Conservation (phyloP, 805 yeast genomes). For the Lipomyces yamanashiensis region DNA sequence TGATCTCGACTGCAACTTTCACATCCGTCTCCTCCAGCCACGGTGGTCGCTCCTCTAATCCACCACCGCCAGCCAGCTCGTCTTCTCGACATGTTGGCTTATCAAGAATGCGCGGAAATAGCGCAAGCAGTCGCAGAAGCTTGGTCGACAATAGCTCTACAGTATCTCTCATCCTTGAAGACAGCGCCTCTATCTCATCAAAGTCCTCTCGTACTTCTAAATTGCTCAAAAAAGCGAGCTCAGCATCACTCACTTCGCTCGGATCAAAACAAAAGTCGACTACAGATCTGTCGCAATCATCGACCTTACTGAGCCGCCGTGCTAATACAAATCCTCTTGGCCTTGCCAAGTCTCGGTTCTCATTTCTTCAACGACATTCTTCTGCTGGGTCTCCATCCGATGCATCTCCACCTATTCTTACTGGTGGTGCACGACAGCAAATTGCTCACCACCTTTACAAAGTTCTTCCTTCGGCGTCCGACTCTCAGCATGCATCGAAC, state of each 20-base stretch:
- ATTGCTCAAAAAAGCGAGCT: slow-evolving; percentile 23
- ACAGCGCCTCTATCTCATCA: slow-evolving; percentile 4
- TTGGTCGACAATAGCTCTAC: slow-evolving; percentile 15
- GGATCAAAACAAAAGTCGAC: slow-evolving; percentile 15
- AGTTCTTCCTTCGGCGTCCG: slow-evolving; percentile 15
- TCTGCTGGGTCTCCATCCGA: slow-evolving; percentile 7
- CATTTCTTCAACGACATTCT: slow-evolving; percentile 19
- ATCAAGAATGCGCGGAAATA: slow-evolving; percentile 10
- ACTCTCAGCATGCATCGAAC: neutral
- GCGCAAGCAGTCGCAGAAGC: slow-evolving; percentile 16
- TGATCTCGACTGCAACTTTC: slow-evolving; percentile 27
- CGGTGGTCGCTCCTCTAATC: slow-evolving; percentile 1
- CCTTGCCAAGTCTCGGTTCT: slow-evolving; percentile 23
- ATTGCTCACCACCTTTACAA: slow-evolving; percentile 18
- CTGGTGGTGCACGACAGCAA: slow-evolving; percentile 27
- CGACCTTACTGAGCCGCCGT: slow-evolving; percentile 15
- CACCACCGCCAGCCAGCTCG: neutral
- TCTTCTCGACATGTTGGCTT: slow-evolving; percentile 5
- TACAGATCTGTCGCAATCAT: neutral
- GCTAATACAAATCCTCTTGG: slow-evolving; percentile 7
- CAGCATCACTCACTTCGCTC: slow-evolving; percentile 24
- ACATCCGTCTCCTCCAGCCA: slow-evolving; percentile 22
- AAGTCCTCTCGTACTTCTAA: slow-evolving; percentile 6
- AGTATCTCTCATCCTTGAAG: slow-evolving; percentile 23
- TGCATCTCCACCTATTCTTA: slow-evolving; percentile 20